Evolutionary conservation across 148 eudicot genomes (phyloP), one percentile per base, ranked within the genome.

Genomic region (Fagopyrum homotropicum): DNA sequence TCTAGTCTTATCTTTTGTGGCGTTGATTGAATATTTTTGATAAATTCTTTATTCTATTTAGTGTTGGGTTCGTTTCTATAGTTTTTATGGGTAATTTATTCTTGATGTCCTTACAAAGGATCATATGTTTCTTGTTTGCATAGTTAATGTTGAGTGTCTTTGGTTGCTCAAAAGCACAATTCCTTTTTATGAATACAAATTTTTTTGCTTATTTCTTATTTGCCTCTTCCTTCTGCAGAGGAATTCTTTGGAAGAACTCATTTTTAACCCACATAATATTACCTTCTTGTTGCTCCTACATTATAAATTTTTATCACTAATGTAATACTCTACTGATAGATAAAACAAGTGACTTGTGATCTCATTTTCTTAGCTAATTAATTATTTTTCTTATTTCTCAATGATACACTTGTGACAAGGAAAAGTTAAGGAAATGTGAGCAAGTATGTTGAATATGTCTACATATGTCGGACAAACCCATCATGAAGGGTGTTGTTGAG

Each of bases 221-320:
- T 51, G 3, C 35, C 47, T 14, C 12, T 15, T 74, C 68, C 73
- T 76, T 55, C 68, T 86, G 83, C 91, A 95, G 99, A 90, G 92
- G 84, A 95, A 95, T 80, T 97, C 97, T 51, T 86, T 95, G 76
- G 92, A 95, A 84, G 99, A 95, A 88, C 92, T 95, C 72, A 77
- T 89, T 48, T 95, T 95, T 82, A 95, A 92, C 81, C 92, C 99
- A 82, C 90, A 84, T 75, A 89, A 90, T 77, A 95, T 95, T 72
- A 92, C 88, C 26, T 22, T 22, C 26, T 22, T 22, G 26, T 22
- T 22, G 26, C 26, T 22, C 26, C 26, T 22, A 22, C 26, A 22
- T 22, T 22, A 22, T 22, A 22, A 22, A 22, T 22, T 22, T 22
- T 22, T 22, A 22, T 22, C 26, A 22, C 26, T 22, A 22, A 22